phyloP scores from a whole-genome alignment of 768 basidiomycete species.

The Rhodotorula babjevae region DNA sequence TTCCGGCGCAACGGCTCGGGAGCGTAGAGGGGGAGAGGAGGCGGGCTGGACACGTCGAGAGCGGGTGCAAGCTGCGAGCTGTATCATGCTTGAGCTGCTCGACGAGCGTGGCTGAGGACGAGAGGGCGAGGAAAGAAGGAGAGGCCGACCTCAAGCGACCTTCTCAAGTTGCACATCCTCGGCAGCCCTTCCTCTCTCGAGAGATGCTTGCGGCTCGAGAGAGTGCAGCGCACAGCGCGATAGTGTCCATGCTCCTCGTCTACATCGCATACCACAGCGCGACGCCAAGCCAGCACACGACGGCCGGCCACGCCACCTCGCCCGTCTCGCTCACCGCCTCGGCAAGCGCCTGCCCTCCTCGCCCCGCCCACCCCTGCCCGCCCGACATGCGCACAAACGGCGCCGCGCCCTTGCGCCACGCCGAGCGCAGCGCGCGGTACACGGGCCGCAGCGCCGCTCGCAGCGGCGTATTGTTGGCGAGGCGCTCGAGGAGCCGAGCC shows the following conservation, averaged over 20 bases:
- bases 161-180: no score
- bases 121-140: no score
- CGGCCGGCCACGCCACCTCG: background rate
- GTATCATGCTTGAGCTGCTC: no score
- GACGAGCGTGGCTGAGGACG: no score
- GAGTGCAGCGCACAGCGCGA: no score
- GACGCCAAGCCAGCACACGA: slow-evolving; percentile 3
- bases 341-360: background rate
- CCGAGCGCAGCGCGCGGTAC: background rate
- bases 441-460: background rate
- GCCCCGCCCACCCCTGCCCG: background rate
- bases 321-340: slow-evolving; percentile 7
- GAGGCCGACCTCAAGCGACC: no score
- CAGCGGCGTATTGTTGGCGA: slow-evolving; percentile 15
- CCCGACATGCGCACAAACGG: background rate
- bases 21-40: no score
- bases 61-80: no score
- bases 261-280: slow-evolving; percentile 2
- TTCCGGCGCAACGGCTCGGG: no score
- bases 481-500: background rate
- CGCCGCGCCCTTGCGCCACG: background rate
- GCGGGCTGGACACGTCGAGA: no score
- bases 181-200: no score
- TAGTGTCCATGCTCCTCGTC: background rate
- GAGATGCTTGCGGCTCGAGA: no score